Evolutionary conservation across 1,139 yeast genomes (phyloP).

Genomic region (Yamadazyma atmosphaerica): DNA sequence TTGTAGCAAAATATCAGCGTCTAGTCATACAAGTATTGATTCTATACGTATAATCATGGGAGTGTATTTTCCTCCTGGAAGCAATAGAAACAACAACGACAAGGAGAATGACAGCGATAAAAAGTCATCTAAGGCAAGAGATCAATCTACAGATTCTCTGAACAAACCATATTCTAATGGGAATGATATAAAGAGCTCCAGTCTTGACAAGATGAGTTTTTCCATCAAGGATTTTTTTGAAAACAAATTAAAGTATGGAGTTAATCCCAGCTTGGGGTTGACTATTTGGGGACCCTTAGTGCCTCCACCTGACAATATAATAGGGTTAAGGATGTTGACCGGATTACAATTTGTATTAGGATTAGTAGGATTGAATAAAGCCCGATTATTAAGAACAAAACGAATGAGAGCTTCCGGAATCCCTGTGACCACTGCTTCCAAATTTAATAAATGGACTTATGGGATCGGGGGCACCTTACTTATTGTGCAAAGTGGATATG

Average conservation of each 20-base stretch:
- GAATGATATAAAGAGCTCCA: too few species aligned
- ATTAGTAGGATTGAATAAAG: constrained; percentile 25
- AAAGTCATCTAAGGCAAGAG: neutral
- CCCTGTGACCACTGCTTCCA: constrained; percentile 15
- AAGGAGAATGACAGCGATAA: constrained; percentile 5
- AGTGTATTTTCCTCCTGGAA: constrained; percentile 30
- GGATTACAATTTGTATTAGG: constrained; percentile 51
- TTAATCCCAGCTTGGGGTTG: constrained; percentile 57
- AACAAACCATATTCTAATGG: too few species aligned
- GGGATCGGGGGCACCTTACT: constrained; percentile 23
- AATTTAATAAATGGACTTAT: constrained; percentile 17
- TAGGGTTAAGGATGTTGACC: constrained; percentile 49
- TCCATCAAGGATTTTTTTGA: constrained; percentile 1
- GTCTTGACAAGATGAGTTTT: neutral
- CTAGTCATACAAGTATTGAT: too few species aligned
- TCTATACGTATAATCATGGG: neutral
- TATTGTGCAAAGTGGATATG: constrained; percentile 45
- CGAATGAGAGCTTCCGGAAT: constrained; percentile 16
- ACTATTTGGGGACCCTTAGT: constrained; percentile 62
- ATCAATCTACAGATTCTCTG: constrained; percentile 2
- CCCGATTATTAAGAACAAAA: constrained; percentile 17
- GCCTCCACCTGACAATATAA: constrained; percentile 59
- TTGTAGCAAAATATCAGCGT: too few species aligned
- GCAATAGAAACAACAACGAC: constrained; percentile 13
- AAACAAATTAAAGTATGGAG: constrained; percentile 7